Evolutionary conservation across 352 stramenopile genomes (phyloP), one percentile per base, ranked within the genome.

Genomic region (Globisporangium acanthophoron): DNA sequence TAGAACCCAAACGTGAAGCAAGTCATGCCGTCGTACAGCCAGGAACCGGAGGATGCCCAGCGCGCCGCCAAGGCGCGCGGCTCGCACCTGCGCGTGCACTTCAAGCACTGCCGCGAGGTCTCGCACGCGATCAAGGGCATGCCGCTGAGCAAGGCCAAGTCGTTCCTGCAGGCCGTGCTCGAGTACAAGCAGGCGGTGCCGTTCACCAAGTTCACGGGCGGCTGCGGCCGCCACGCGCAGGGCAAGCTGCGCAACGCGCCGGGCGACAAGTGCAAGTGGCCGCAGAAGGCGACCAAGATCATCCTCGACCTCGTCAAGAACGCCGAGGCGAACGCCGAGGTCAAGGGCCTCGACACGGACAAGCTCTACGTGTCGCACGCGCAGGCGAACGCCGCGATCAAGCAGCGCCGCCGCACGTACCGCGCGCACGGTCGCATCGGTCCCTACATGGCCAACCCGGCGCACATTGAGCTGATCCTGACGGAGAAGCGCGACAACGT

Each of bases 71-170:
- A 99, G 87, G 88, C 96, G 40, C 88, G 96, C 57, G 97, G 96
- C 68, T 97, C 92, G 64, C 92, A 99, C 85, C 85, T 99, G 45
- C 92, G 96, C 70, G 94, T 99, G 71, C 97, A 99, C 86, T 99
- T 98, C 90, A 99, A 99, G 94, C 97, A 99, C 90, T 99, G 96
- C 79, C 92, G 96, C 69, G 97, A 99, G 76, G 97, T 99, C 50
- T 92, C 83, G 66, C 90, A 98, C 73, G 88, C 93, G 65, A 99
- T 99, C 85, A 98, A 98, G 80, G 96, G 96, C 66, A 97, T 98
- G 94, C 90, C 91, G 49, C 74, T 98, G 53, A 77, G 67, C 66
- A 98, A 98, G 84, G 96, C 96, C 59, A 96, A 98, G 73, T 79
- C 82, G 70, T 98, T 97, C 79, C 81, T 99, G 41, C 76, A 98